phyloP scores from a whole-genome alignment of 225 moss, liverwort and hornwort species.

The Physcomitrellopsis africana region DNA sequence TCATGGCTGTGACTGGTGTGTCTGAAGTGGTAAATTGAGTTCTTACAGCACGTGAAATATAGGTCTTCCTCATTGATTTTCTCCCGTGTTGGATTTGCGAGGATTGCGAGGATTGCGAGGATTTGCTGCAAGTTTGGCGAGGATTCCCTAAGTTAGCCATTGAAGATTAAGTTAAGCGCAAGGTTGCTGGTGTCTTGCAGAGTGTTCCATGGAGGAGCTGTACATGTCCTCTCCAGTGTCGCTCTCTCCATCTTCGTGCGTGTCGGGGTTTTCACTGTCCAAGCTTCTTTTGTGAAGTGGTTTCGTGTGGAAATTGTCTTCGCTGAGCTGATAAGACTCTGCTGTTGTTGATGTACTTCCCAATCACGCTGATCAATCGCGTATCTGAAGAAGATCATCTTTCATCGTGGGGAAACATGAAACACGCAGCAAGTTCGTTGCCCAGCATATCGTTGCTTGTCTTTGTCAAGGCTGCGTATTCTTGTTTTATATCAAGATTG shows the following conservation, averaged over 20 bases:
- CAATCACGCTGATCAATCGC: constrained; percentile 22
- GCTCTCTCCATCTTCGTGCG: constrained; percentile 26
- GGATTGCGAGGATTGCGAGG: background rate
- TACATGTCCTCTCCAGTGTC: constrained; percentile 14
- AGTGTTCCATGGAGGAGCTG: constrained; percentile 24
- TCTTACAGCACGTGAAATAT: too few relatives aligned
- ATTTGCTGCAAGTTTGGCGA: constrained; percentile 3
- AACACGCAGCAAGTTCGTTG: background rate
- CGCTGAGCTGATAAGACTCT: constrained; percentile 39
- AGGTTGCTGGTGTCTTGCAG: background rate
- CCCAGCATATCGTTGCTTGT: background rate
- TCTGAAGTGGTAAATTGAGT: too few relatives aligned
- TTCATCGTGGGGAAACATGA: constrained; percentile 10
- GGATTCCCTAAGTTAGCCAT: background rate
- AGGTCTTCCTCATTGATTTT: too few relatives aligned
- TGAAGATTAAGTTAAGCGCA: constrained; percentile 1
- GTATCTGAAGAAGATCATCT: background rate
- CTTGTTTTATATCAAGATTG: constrained; percentile 25
- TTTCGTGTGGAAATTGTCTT: constrained; percentile 48
- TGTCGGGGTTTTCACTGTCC: constrained; percentile 42
- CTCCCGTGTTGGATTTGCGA: background rate
- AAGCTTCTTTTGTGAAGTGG: constrained; percentile 28
- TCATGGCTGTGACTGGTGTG: too few relatives aligned
- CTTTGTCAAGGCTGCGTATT: background rate
- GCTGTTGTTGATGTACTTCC: constrained; percentile 4